Conservation (phyloP, 306 rosid genomes). For the Rubus parviflorus region DNA sequence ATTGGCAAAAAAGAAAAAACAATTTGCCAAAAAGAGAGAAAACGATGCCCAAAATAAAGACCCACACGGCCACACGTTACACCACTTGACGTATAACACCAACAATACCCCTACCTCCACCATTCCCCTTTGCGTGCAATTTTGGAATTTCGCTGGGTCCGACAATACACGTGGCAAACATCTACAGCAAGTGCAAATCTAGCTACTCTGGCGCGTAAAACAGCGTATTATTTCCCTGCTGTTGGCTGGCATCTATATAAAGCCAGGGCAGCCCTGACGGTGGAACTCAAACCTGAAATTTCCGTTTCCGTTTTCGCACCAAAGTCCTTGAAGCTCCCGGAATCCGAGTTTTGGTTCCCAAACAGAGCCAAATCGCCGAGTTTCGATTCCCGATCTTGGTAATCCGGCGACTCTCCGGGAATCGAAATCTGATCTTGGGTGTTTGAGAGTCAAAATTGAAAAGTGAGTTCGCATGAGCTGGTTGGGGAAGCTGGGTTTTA, state of each 20-base stretch:
- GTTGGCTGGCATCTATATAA: slow-evolving; percentile 10
- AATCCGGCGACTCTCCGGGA: not conserved
- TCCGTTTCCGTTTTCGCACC: not conserved
- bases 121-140: not conserved
- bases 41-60: not conserved
- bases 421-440: not conserved
- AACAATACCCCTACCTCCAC: not conserved
- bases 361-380: not conserved
- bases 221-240: not conserved
- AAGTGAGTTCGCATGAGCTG: slow-evolving; percentile 76
- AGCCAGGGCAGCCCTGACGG: not conserved
- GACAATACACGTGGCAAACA: not conserved
- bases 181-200: not conserved
- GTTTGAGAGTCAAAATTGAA: slow-evolving; percentile 7
- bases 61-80: not conserved
- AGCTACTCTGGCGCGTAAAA: not conserved
- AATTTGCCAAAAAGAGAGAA: not conserved
- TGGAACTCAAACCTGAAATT: not conserved
- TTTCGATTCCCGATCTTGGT: not conserved
- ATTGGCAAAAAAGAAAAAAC: no score
- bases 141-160: not conserved
- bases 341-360: not conserved
- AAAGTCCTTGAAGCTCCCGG: not conserved
- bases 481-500: slow-evolving; percentile 77
- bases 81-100: not conserved